Evolutionary conservation across 495 filamentous ascomycete species (phyloP).

Genomic region (Pyrenula massariospora): DNA sequence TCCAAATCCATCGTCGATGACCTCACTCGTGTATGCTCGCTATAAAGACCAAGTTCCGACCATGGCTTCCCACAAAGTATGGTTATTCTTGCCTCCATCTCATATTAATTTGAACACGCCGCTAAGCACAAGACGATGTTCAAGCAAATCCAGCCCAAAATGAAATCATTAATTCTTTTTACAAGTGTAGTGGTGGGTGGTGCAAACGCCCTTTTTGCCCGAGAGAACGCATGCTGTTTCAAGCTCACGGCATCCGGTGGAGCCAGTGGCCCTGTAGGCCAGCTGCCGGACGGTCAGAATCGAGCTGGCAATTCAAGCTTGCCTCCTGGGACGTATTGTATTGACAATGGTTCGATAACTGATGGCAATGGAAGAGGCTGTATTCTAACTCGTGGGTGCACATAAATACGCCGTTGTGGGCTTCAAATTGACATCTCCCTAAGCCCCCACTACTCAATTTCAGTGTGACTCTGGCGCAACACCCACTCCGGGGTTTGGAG

Average conservation of each 20-base stretch:
- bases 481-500: constrained; percentile 32
- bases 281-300: constrained; percentile 43
- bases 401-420: constrained; percentile 4
- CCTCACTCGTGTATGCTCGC: not conserved
- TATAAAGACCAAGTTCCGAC: too few species aligned
- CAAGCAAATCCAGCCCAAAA: not conserved
- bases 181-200: constrained; percentile 12
- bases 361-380: constrained; percentile 44
- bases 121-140: too few species aligned
- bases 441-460: constrained; percentile 45
- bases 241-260: constrained; percentile 32
- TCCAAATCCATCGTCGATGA: not conserved
- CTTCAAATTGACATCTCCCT: too few species aligned
- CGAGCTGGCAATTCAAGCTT: constrained; percentile 31
- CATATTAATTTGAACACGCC: too few species aligned
- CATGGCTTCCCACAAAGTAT: too few species aligned
- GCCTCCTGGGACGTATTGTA: constrained; percentile 28
- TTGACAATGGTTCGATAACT: constrained; percentile 35
- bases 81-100: too few species aligned
- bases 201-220: constrained; percentile 26
- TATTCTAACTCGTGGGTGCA: constrained; percentile 39
- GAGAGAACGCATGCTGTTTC: constrained; percentile 36
- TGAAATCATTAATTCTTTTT: not conserved
- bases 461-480: constrained; percentile 49
- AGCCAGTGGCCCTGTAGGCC: constrained; percentile 35